Conservation (phyloP, 257 asterid species). For the Solanum virginianum region DNA sequence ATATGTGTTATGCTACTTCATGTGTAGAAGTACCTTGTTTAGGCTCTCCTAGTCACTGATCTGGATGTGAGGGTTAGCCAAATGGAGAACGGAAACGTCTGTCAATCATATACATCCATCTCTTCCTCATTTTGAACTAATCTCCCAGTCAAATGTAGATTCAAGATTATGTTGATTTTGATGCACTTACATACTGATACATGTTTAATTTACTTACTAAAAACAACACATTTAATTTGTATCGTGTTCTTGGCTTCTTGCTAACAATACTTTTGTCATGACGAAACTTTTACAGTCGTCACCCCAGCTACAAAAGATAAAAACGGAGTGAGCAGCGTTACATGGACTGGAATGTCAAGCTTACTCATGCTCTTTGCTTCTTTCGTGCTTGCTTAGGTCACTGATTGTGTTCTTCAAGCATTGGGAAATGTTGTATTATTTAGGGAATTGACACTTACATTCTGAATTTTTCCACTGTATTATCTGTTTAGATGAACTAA, state of each 20-base stretch:
- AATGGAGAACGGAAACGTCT: background rate
- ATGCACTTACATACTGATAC: background rate
- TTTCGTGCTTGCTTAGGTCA: conserved; percentile 23
- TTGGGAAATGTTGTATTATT: background rate
- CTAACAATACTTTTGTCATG: background rate
- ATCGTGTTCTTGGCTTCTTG: background rate
- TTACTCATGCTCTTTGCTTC: conserved; percentile 28
- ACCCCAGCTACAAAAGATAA: conserved; percentile 10
- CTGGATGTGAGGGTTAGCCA: background rate
- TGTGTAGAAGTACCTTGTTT: background rate
- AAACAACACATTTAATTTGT: background rate
- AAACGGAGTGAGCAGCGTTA: conserved; percentile 19
- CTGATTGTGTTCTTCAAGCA: background rate
- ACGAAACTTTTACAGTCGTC: conserved; percentile 8
- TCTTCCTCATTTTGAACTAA: background rate
- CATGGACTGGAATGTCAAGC: conserved; percentile 33
- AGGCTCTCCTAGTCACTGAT: background rate
- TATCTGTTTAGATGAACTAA: background rate
- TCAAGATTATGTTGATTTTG: background rate
- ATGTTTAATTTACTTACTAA: background rate
- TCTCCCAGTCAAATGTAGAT: background rate
- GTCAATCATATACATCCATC: background rate
- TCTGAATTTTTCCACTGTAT: background rate
- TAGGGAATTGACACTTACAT: background rate
- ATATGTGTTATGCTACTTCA: background rate